Conservation (phyloP, 495 filamentous ascomycete genomes). For the Penicilliopsis zonata region DNA sequence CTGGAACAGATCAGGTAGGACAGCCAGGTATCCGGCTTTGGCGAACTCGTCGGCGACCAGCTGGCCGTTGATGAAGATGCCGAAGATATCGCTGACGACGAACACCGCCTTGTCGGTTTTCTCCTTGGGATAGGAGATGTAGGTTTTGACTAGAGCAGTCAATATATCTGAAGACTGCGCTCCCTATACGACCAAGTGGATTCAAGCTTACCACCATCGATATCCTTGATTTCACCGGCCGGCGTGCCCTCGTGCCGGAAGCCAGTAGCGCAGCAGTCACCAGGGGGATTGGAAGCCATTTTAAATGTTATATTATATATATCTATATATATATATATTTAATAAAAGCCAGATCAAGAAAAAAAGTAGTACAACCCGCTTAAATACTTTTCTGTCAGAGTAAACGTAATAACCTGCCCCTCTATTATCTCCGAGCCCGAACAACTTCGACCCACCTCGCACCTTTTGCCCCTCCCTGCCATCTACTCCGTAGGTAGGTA, state of each 20-base stretch:
- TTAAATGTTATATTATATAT: constrained; percentile 6
- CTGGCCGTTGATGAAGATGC: constrained; percentile 65
- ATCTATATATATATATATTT: neutral
- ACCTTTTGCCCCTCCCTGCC: no score
- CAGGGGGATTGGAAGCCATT: constrained; percentile 49
- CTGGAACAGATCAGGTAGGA: constrained; percentile 68
- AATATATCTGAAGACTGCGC: no score
- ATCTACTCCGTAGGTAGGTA: no score
- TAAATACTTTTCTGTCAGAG: no score
- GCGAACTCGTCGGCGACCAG: constrained; percentile 78
- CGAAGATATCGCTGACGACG: constrained; percentile 53
- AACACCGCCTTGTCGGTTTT: constrained; percentile 30
- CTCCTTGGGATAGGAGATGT: constrained; percentile 28
- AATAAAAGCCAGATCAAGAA: neutral
- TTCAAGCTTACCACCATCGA: constrained; percentile 21
- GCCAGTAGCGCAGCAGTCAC: constrained; percentile 44
- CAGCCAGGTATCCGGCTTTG: constrained; percentile 64
- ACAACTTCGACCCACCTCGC: neutral
- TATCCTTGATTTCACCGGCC: constrained; percentile 27
- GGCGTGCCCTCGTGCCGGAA: constrained; percentile 36
- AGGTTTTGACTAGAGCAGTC: constrained; percentile 23
- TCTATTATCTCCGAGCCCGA: no score
- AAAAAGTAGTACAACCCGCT: neutral
- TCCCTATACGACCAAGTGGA: neutral
- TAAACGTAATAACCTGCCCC: no score